phyloP scores from a whole-genome alignment of 129 eudicot genomes.

The Oenanthe sinensis region DNA sequence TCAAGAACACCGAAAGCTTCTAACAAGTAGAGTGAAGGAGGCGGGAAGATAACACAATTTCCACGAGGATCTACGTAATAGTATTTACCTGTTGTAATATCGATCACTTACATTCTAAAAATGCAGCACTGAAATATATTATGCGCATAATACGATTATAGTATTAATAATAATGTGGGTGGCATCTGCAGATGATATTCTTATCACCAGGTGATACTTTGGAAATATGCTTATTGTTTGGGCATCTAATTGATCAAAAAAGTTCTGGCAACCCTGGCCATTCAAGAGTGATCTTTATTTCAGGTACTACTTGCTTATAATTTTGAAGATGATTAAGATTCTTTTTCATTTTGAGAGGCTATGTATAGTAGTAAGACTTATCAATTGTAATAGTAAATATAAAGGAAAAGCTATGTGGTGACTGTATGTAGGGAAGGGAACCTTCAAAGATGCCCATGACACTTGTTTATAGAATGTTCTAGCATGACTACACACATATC shows the following conservation, averaged over 20 bases:
- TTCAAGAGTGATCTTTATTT: neutral
- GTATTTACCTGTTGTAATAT: neutral
- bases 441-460: neutral
- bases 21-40: neutral
- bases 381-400: neutral
- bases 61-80: slow-evolving; percentile 1
- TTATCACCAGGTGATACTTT: neutral
- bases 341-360: slow-evolving; percentile 7
- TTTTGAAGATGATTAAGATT: slow-evolving; percentile 5
- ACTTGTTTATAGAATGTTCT: neutral
- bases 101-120: neutral
- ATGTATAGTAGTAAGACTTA: neutral
- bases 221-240: slow-evolving; percentile 4
- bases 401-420: neutral
- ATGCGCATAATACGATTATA: neutral
- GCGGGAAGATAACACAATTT: neutral
- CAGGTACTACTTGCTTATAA: slow-evolving; percentile 4
- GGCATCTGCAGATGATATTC: neutral
- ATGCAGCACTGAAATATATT: neutral
- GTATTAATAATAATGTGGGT: neutral
- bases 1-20: slow-evolving; percentile 10
- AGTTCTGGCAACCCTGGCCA: neutral
- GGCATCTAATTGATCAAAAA: neutral
- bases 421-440: neutral
- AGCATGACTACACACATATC: neutral